Percentiles rank a stretch among this genome's conserved stretches.
Evolutionary conservation across 192 early-diverging fungal genomes (phyloP).

Genomic region (Podila verticillata): DNA sequence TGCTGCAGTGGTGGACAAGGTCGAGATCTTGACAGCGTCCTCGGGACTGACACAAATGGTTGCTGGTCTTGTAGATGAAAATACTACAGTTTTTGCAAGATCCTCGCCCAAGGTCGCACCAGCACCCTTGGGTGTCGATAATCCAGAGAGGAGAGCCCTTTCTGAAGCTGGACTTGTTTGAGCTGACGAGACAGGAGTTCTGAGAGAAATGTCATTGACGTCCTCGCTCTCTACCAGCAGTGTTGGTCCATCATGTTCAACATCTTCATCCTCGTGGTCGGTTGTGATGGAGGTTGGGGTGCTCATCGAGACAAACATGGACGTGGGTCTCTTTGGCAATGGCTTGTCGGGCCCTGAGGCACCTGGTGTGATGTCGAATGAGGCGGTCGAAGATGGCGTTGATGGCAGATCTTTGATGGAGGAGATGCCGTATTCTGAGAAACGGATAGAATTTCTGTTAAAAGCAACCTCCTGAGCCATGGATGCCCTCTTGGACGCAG

Average conservation of each 20-base stretch:
- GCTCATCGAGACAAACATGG: conserved; percentile 15
- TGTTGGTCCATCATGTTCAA: neutral
- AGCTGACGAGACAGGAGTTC: neutral
- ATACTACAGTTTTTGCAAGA: neutral
- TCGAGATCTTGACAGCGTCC: conserved; percentile 9
- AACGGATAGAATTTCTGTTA: conserved; percentile 13
- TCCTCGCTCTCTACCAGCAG: neutral
- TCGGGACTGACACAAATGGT: conserved; percentile 23
- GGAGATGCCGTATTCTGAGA: conserved; percentile 15
- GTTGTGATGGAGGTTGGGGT: neutral
- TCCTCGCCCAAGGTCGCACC: neutral
- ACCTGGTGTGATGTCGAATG: neutral
- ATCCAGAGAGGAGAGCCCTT: neutral
- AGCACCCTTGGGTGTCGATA: neutral
- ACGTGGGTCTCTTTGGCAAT: conserved; percentile 9
- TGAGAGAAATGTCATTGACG: neutral
- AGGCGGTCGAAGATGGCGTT: neutral
- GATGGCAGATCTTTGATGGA: conserved; percentile 9
- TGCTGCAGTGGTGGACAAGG: neutral
- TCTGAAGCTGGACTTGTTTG: neutral
- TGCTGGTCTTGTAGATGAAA: conserved; percentile 4
- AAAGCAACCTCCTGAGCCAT: conserved; percentile 1
- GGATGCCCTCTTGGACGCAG: neutral
- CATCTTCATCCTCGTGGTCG: neutral
- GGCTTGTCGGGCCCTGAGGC: conserved; percentile 4